Evolutionary conservation across 352 stramenopile species (phyloP), one percentile per base, ranked within the genome.

Genomic region (Phytophthora kernoviae): DNA sequence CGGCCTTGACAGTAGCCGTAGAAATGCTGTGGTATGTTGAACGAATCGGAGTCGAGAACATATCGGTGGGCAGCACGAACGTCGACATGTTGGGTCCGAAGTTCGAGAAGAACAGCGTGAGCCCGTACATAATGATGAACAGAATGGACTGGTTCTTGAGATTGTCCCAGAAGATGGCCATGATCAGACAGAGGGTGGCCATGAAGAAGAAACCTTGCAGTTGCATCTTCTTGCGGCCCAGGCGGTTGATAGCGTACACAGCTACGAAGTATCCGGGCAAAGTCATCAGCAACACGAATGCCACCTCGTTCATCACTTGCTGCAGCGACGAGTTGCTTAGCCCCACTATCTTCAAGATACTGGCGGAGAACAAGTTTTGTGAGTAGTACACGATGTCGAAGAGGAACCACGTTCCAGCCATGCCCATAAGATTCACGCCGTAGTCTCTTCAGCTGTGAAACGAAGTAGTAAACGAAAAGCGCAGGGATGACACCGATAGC

Each of bases 61-160:
- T 87, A 69, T 96, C 90, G 0, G 88, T 84, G 4, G 88, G 87
- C 67, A 96, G 80, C 39, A 96, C 78, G 70, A 95, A 95, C 12
- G 84, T 94, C 21, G 84, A 87, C 34, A 66, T 74, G 68, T 92
- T 92, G 21, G 86, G 84, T 0, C 86, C 86, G 53, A 95, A 94
- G 64, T 93, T 90, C 30, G 79, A 74, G 53, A 87, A 88, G 56
- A 89, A 91, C 32, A 93, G 79, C 11, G 79, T 75, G 32, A 90
- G 64, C 0, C 79, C 77, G 58, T 88, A 91, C 9, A 93, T 46
- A n/a, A 88, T 55, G 37, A 91, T 72, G 54, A 92, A 91, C 10
- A 73, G 48, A 36, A 80, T 61, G 10, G 60, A 60, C 24, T 79
- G 57, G 22, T 68, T 47, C 55, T 80, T 65, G 43, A 88, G 62